These are phyloP conservation scores for Leishmania guyanensis DNA, from an alignment of 208 protist genomes.

Conservation along the genomic window DNA sequence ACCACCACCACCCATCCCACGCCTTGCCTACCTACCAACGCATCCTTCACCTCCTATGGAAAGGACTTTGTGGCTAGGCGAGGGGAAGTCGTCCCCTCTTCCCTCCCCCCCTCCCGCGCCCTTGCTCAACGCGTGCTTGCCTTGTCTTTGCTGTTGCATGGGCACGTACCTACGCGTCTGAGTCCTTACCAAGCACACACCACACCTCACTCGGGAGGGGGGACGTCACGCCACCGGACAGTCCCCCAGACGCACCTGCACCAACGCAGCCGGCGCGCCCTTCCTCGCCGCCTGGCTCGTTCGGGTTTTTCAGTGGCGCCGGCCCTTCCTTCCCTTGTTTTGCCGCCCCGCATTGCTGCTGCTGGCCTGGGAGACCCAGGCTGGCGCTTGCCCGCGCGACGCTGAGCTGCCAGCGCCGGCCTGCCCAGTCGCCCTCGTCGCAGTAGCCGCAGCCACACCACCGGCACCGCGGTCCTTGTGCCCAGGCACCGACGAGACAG, in stretches of 20 bases:
- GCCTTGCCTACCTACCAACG: too few relatives aligned
- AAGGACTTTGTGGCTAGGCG: not conserved
- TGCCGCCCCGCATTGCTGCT: constrained; percentile 18
- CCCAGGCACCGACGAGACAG: constrained; percentile 4
- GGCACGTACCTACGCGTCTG: not conserved
- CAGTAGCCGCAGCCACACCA: not conserved
- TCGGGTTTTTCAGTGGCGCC: not conserved
- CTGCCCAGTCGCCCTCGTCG: not conserved
- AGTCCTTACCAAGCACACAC: not conserved
- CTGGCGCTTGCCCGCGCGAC: not conserved
- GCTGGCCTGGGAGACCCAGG: not conserved
- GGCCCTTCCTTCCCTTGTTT: constrained; percentile 37
- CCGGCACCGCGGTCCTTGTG: not conserved
- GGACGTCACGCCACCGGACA: too few relatives aligned
- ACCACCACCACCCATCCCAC: too few relatives aligned
- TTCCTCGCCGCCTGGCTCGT: too few relatives aligned
- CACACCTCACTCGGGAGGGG: not conserved
- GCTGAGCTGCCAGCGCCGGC: not conserved
- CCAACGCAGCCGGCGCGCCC: too few relatives aligned
- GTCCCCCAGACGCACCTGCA: too few relatives aligned
- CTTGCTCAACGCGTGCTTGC: not conserved
- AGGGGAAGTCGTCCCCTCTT: not conserved
- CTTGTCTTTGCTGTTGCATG: not conserved
- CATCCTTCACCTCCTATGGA: not conserved
- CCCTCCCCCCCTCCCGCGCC: not conserved